Conservation (phyloP, 2,329 filamentous ascomycete genomes). For the Fusarium sarcochroum region DNA sequence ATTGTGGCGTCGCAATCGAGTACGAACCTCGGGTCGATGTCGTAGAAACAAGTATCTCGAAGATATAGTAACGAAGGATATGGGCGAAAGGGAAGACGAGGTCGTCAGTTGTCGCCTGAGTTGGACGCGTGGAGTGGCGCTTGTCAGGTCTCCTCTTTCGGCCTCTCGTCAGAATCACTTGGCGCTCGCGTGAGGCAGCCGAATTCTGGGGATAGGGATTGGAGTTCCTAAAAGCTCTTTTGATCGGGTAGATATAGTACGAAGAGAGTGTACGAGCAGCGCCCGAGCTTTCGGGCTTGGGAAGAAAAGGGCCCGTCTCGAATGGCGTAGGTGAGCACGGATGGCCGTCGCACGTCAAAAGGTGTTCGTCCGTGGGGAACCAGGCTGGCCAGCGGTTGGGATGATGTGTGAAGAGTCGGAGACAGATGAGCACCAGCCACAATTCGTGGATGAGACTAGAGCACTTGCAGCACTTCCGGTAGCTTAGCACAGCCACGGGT, state of each 20-base stretch:
- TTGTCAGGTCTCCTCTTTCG: conserved; percentile 43
- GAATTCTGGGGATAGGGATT: conserved; percentile 24
- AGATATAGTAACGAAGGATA: conserved; percentile 13
- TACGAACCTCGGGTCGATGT: conserved; percentile 7
- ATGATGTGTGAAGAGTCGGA: conserved; percentile 36
- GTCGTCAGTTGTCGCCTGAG: conserved; percentile 30
- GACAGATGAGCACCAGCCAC: conserved; percentile 40
- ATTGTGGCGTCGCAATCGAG: conserved; percentile 55
- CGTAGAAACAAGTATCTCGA: conserved; percentile 6
- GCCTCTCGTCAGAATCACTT: conserved; percentile 40
- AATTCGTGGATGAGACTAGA: conserved; percentile 14
- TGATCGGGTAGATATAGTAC: conserved; percentile 19
- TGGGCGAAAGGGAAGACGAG: conserved; percentile 27
- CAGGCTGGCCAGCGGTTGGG: conserved; percentile 41
- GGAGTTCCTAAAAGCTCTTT: conserved; percentile 24
- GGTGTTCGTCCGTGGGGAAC: conserved; percentile 43
- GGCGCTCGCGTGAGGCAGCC: conserved; percentile 48
- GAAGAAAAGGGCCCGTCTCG: conserved; percentile 44
- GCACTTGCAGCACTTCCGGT: conserved; percentile 19
- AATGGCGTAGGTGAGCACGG: conserved; percentile 47
- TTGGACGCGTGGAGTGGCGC: conserved; percentile 48
- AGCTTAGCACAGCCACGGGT: conserved; percentile 34
- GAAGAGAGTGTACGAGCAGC: conserved; percentile 39
- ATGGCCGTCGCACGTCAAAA: conserved; percentile 48
- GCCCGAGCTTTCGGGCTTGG: conserved; percentile 48